phyloP scores from a whole-genome alignment of 805 yeast species.

The Wickerhamiella shivajii region DNA sequence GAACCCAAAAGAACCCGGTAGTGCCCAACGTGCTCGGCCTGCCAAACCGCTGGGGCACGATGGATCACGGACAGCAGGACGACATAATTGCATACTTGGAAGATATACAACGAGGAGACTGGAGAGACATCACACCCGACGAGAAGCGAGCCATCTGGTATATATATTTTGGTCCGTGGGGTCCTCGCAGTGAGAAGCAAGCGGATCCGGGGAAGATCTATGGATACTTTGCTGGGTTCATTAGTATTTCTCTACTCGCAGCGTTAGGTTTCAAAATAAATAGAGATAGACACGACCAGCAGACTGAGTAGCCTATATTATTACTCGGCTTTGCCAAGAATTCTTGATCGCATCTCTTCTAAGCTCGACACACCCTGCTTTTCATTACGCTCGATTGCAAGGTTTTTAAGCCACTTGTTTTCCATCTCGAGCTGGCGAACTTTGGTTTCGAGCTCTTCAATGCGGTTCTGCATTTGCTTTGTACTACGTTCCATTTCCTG shows the following conservation, averaged over 20 bases:
- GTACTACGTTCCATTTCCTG: conserved; percentile 75
- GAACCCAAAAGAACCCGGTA: conserved; percentile 22
- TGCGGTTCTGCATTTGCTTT: conserved; percentile 54
- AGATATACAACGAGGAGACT: conserved; percentile 24
- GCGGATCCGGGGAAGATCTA: conserved; percentile 17
- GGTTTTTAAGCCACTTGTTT: conserved; percentile 65
- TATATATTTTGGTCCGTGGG: conserved; percentile 26
- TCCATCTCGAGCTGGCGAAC: conserved; percentile 86
- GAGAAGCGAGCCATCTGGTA: conserved; percentile 24
- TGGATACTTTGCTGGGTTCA: conserved; percentile 14
- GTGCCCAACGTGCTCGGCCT: conserved; percentile 22
- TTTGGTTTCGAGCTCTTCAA: conserved; percentile 51
- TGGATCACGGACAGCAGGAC: conserved; percentile 26
- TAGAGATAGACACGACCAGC: background rate
- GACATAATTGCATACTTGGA: conserved; percentile 25
- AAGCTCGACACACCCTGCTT: conserved; percentile 23
- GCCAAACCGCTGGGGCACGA: conserved; percentile 22
- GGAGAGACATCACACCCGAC: conserved; percentile 21
- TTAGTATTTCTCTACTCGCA: conserved; percentile 15
- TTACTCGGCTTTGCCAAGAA: conserved; percentile 4
- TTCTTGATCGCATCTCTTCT: conserved; percentile 14
- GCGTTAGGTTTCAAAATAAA: conserved; percentile 18
- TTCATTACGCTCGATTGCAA: conserved; percentile 60
- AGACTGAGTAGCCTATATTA: no score
- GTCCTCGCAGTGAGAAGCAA: conserved; percentile 20